phyloP scores from a whole-genome alignment of 192 early-diverging fungal species.

The Entomortierella lignicola region DNA sequence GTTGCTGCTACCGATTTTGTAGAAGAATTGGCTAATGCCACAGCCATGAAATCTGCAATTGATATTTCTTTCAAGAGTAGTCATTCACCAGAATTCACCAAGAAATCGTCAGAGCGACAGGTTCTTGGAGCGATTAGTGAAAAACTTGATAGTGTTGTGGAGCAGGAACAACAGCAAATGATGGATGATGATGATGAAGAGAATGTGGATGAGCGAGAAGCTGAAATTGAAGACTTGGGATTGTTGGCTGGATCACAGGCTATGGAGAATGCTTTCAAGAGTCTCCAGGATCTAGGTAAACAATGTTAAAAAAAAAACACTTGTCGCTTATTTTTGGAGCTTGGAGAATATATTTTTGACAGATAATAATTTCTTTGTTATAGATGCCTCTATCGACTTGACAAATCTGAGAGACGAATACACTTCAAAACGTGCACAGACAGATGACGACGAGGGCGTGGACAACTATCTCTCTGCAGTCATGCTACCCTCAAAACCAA shows the following conservation, averaged over 20 bases:
- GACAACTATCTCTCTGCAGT: conserved; percentile 19
- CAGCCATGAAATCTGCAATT: conserved; percentile 25
- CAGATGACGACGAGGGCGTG: conserved; percentile 24
- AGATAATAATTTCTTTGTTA: neutral
- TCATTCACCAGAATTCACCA: neutral
- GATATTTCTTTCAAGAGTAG: conserved; percentile 32
- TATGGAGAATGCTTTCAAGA: conserved; percentile 45
- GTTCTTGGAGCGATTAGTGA: neutral
- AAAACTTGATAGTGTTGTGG: neutral
- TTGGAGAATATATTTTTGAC: too few relatives aligned
- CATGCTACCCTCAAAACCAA: conserved; percentile 28
- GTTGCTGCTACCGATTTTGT: conserved; percentile 42
- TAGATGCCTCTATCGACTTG: conserved; percentile 32
- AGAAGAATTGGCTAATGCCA: conserved; percentile 39
- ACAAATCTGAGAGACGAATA: too few relatives aligned
- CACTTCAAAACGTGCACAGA: neutral
- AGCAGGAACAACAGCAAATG: neutral
- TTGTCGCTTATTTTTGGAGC: too few relatives aligned
- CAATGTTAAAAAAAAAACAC: neutral
- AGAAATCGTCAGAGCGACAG: neutral
- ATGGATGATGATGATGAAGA: neutral
- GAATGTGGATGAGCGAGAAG: neutral
- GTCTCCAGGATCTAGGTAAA: conserved; percentile 17
- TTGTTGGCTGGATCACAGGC: conserved; percentile 29
- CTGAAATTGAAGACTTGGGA: conserved; percentile 30